Base-by-base conservation (phyloP, 371 early-diverging fungal genomes). In the Mortierella sp. region DNA sequence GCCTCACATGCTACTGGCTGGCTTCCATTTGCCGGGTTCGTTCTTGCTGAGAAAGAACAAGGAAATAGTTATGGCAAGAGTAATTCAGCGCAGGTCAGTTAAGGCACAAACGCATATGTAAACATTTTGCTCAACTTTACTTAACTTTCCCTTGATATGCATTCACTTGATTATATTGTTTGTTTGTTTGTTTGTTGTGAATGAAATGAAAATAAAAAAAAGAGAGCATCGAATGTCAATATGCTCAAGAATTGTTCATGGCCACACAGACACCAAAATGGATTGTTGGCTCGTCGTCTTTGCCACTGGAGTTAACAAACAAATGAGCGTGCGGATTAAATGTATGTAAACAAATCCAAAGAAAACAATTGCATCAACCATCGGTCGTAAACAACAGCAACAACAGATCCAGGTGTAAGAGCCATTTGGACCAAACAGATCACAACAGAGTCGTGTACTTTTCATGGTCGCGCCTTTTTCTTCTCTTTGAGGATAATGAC, bases 1-100 rank as follows among this genome's bases (percentile, higher is more conserved):
- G 61, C 34, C 61, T 61, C 61, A 61, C 61, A 61, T 61, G 61
- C 61, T 11, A 61, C 61, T 37, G 61, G 61, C 37, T 39, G 61
- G 61, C 11, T 22, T 34, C 22, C 22, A 34, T 55, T 37, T 61
- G 61, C 61, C 61, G 37, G 37, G 14, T 34, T 16, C 24, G 22
- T 31, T 7, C 16, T 19, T 19, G 19, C 31, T 31, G 16, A 67
- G 39, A 31, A 37, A 48, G 22, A 48, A n/a, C 31, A 9, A 9
- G 10, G 9, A 55, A 6, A 26, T 55, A 34, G 13, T 55, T 10
- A 13, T 29, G 10, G 1, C 8, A 55, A 31, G 58, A 58, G 29
- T 14, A 58, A 31, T 58, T 34, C 31, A 9, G 6, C 29, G 6
- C n/a, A 58, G 8, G 34, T 58, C 29, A 31, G 14, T 4, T 26